Evolutionary conservation across 78 protist species (phyloP), one percentile per base, ranked within the genome.

Genomic region (Pigoraptor vietnamica): DNA sequence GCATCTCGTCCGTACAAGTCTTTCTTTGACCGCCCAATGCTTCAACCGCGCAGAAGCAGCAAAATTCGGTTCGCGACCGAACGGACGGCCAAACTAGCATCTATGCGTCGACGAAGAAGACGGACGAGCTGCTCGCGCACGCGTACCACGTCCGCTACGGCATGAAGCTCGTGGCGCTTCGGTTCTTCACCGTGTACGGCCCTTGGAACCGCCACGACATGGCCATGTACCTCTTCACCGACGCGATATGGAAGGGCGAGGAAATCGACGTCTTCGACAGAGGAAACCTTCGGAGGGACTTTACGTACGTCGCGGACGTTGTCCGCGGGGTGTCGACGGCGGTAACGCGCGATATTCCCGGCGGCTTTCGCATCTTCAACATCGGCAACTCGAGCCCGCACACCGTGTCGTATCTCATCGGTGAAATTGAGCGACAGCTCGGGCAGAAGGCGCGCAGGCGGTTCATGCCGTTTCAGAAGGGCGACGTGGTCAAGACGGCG

Each of bases 111-210:
- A 90, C 96, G 23, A 95, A 95, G 91, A 24, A 84, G 34, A 0
- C 79, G 83, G 81, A 90, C 38, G 96, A 94, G 88, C 29, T 23
- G 36, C 1, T 94, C 0, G 96, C 94, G 40, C 89, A 55, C 1
- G 93, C 87, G 35, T 95, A 93, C 83, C 91, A 91, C 83, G 21
- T 89, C 33, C 38, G 93, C 1, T 87, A 93, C 92, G 91, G 79
- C 37, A 32, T 94, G 33, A 0, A 23, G 90, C 0, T 32, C 35
- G 56, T 89, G 21, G 94, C 93, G 0, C 92, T 93, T 0, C 91
- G 96, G 24, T 95, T 95, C 93, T 95, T 95, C 93, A 95, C 96
- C 40, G 96, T 95, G 81, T 95, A 93, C 34, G 96, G 96, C 37
- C 96, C 96, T 0, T 93, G 39, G 82, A 93, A 92, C 39, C 39